phyloP scores from a whole-genome alignment of 805 yeast species.

The Kuraishia ogatae region DNA sequence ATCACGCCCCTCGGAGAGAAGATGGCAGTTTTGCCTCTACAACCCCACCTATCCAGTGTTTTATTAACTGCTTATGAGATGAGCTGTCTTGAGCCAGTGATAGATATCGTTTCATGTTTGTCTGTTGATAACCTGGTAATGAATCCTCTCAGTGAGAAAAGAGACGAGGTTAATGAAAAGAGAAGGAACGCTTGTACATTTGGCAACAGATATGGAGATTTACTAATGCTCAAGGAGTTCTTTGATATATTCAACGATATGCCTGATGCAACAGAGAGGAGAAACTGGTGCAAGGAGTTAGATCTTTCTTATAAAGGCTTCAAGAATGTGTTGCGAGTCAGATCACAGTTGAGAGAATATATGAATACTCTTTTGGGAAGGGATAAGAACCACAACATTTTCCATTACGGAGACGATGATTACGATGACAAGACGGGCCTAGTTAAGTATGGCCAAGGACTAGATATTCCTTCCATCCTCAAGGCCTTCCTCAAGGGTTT shows the following conservation, averaged over 20 bases:
- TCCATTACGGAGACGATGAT: conserved; percentile 20
- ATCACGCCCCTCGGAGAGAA: conserved; percentile 75
- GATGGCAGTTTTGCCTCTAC: conserved; percentile 84
- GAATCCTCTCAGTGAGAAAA: conserved; percentile 68
- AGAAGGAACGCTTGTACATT: conserved; percentile 61
- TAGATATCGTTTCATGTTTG: conserved; percentile 87
- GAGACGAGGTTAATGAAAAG: conserved; percentile 79
- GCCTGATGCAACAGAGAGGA: conserved; percentile 43
- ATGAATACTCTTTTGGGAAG: conserved; percentile 38
- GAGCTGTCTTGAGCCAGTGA: conserved; percentile 48
- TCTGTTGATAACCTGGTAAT: conserved; percentile 84
- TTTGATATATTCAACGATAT: conserved; percentile 45
- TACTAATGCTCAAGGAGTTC: conserved; percentile 73
- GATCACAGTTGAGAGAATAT: conserved; percentile 67
- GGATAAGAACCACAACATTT: conserved; percentile 23
- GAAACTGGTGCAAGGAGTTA: conserved; percentile 77
- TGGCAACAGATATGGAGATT: conserved; percentile 75
- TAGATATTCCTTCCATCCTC: conserved; percentile 51
- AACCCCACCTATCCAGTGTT: conserved; percentile 89
- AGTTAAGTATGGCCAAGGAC: conserved; percentile 15
- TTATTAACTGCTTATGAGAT: conserved; percentile 57
- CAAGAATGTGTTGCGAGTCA: conserved; percentile 64
- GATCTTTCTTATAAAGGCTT: conserved; percentile 74
- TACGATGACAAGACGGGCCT: conserved; percentile 11
- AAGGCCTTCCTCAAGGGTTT: conserved; percentile 80